Conservation (phyloP, 805 yeast genomes). For the Cyberlindnera americana region DNA sequence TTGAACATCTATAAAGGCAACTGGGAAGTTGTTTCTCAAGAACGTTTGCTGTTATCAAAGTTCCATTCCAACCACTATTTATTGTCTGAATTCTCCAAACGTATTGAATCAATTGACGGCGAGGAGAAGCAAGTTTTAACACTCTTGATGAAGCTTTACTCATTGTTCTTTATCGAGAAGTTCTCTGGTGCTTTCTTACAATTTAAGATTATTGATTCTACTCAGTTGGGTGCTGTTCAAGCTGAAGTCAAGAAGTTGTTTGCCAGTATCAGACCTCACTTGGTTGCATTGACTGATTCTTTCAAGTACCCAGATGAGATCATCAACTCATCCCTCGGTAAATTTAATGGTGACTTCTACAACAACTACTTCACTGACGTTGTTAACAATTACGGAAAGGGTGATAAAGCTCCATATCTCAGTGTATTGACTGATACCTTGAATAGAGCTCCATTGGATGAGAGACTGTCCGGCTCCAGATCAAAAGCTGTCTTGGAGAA, state of each 20-base stretch:
- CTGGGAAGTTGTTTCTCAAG: conserved; percentile 36
- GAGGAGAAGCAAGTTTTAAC: conserved; percentile 46
- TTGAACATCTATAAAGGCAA: conserved; percentile 30
- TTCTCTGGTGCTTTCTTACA: conserved; percentile 72
- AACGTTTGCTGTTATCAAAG: conserved; percentile 36
- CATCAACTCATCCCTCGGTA: conserved; percentile 80
- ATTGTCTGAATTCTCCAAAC: conserved; percentile 32
- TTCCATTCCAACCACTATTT: conserved; percentile 39
- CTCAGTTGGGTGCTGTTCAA: conserved; percentile 40
- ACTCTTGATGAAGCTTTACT: conserved; percentile 58
- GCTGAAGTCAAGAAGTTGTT: conserved; percentile 45
- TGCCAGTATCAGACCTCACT: conserved; percentile 56
- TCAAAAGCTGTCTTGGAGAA: conserved; percentile 29
- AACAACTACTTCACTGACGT: conserved; percentile 71
- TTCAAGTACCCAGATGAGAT: conserved; percentile 78
- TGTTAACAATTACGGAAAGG: conserved; percentile 41
- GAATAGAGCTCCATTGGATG: conserved; percentile 37
- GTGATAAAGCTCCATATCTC: conserved; percentile 50
- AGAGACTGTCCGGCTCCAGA: conserved; percentile 32
- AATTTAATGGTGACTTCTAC: conserved; percentile 78
- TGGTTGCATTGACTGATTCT: conserved; percentile 77
- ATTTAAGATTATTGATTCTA: conserved; percentile 50
- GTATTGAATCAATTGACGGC: conserved; percentile 21
- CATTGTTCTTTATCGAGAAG: conserved; percentile 61
- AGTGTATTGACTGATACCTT: conserved; percentile 36